Conservation (phyloP, 352 stramenopile genomes). For the Blastocystis sp. region DNA sequence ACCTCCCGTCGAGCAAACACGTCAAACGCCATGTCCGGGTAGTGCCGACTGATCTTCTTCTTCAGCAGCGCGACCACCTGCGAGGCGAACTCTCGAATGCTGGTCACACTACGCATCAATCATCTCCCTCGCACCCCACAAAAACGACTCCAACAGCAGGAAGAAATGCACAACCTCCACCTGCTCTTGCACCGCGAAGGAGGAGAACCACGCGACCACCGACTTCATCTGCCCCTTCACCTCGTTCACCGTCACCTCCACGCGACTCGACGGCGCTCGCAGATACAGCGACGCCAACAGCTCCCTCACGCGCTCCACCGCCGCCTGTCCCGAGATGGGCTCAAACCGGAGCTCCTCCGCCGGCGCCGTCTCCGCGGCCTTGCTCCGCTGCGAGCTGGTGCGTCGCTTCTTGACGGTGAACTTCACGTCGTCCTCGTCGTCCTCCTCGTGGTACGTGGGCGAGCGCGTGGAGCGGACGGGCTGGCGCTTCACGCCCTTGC, state of each 20-base stretch:
- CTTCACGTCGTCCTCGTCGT: conserved; percentile 28
- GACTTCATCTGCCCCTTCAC: background rate
- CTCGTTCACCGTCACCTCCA: background rate
- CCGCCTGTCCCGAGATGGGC: background rate
- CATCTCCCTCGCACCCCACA: background rate
- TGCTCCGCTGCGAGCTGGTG: background rate
- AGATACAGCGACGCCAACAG: background rate
- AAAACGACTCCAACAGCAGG: background rate
- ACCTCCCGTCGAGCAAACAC: background rate
- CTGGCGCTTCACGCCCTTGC: background rate
- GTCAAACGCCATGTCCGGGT: background rate
- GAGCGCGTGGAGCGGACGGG: conserved; percentile 9
- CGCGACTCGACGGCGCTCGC: background rate
- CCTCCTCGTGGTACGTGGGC: conserved; percentile 26
- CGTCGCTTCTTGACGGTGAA: conserved; percentile 3
- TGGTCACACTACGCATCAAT: conserved; percentile 10
- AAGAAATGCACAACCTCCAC: background rate
- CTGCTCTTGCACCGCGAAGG: background rate
- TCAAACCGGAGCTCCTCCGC: conserved; percentile 14
- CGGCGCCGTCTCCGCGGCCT: background rate
- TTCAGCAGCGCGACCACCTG: background rate
- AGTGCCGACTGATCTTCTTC: conserved; percentile 35
- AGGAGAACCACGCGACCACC: conserved; percentile 54
- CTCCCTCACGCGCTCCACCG: background rate
- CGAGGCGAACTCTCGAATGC: background rate